Conservation (phyloP, 441 rosid genomes). For the Hura crepitans region DNA sequence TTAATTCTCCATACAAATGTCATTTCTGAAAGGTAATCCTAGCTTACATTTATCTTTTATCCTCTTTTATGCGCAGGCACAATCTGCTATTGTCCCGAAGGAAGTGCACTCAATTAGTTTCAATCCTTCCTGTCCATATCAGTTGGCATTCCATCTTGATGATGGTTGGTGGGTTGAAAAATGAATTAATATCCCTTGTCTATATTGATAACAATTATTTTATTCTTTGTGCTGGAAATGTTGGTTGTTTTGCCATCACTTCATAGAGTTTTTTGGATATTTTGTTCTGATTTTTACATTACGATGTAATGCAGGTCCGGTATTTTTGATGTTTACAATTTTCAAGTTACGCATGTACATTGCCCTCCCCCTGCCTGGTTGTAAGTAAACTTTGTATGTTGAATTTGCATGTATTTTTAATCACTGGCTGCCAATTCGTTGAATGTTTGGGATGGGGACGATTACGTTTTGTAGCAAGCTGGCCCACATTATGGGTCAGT, state of each 20-base stretch:
- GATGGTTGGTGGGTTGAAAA: conserved; percentile 76
- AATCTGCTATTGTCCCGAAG: conserved; percentile 68
- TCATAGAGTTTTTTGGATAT: neutral
- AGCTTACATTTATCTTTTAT: neutral
- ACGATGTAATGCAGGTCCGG: conserved; percentile 67
- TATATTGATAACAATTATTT: neutral
- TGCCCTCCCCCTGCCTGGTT: conserved; percentile 98
- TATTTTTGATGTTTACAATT: conserved; percentile 59
- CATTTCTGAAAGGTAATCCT: neutral
- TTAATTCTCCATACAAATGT: neutral
- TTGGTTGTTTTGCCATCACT: neutral
- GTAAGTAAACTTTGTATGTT: conserved; percentile 44
- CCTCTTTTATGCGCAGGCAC: conserved; percentile 53
- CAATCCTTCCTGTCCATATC: conserved; percentile 75
- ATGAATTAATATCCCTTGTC: conserved; percentile 12
- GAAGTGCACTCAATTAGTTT: conserved; percentile 79
- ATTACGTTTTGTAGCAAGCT: too few species aligned
- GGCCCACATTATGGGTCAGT: too few species aligned
- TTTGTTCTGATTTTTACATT: neutral
- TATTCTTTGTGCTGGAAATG: neutral
- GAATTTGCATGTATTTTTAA: too few species aligned
- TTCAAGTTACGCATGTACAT: conserved; percentile 78
- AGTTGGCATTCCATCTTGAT: conserved; percentile 86
- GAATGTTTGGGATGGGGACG: neutral
- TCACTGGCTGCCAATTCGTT: neutral